Conservation (phyloP, 179 eudicot genomes). For the Spinacia oleracea region DNA sequence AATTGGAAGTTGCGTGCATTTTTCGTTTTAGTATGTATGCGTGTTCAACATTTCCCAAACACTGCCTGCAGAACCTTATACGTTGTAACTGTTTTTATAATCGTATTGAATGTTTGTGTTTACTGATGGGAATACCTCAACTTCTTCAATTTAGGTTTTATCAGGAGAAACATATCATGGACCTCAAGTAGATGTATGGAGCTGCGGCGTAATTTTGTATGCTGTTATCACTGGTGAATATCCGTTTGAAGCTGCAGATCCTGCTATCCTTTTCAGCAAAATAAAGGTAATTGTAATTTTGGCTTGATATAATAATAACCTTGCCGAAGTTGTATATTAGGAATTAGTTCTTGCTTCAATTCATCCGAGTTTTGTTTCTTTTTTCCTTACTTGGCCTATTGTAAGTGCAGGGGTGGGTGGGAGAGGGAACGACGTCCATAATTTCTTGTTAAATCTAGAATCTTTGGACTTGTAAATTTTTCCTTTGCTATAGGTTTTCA, state of each 20-base stretch:
- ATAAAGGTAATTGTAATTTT: slow-evolving; percentile 55
- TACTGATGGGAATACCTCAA: background rate
- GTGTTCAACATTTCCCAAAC: background rate
- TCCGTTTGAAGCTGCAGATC: slow-evolving; percentile 87
- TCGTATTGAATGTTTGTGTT: background rate
- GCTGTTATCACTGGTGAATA: slow-evolving; percentile 90
- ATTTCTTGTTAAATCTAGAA: no score
- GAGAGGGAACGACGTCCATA: no score
- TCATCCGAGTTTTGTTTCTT: no score
- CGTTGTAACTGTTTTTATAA: background rate
- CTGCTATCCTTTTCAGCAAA: slow-evolving; percentile 79
- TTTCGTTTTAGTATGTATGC: no score
- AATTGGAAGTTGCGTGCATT: background rate
- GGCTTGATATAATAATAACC: background rate
- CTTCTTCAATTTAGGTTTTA: slow-evolving; percentile 51
- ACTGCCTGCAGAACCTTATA: background rate
- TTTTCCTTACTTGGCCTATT: no score
- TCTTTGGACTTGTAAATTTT: background rate
- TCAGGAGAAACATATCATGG: slow-evolving; percentile 85
- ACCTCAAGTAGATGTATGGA: slow-evolving; percentile 96
- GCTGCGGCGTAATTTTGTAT: slow-evolving; percentile 92
- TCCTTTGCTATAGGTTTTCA: background rate
- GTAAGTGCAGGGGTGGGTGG: no score
- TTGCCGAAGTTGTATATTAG: background rate
- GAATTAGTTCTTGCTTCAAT: background rate